Percentiles rank a stretch among this genome's conserved stretches.
phyloP scores from a whole-genome alignment of 2,329 filamentous ascomycete genomes.

The Beauveria sp. region DNA sequence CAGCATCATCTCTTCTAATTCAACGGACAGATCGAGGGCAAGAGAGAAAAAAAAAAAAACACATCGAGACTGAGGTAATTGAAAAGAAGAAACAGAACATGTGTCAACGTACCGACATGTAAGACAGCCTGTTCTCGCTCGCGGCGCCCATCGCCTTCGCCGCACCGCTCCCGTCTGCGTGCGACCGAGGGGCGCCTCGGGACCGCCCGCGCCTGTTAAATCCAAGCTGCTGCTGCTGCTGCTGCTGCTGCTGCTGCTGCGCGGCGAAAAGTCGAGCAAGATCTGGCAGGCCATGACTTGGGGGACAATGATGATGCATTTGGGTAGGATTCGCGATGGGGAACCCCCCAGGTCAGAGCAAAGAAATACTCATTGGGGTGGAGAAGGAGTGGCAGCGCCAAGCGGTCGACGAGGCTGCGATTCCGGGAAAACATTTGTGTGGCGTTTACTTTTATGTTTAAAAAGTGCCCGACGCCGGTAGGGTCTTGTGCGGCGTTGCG shows the following conservation, averaged over 20 bases:
- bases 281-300: background rate
- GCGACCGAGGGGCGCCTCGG: background rate
- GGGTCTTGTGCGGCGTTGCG: no score
- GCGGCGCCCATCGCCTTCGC: background rate
- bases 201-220: background rate
- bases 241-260: no score
- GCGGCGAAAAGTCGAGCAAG: constrained; percentile 2
- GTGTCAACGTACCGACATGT: background rate
- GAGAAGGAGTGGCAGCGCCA: background rate
- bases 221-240: background rate
- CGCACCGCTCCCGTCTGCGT: background rate
- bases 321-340: background rate
- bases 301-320: background rate
- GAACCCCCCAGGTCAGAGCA: background rate
- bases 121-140: background rate
- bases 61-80: no score
- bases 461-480: background rate
- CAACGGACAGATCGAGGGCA: no score
- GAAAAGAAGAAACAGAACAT: no score
- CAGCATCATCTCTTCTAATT: no score
- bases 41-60: no score
- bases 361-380: background rate
- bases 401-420: background rate
- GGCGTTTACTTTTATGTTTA: no score
- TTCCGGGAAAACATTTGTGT: no score